These are phyloP conservation scores for Rhamnella rubrinervis DNA, from an alignment of 331 rosid species.

Conservation along the genomic window DNA sequence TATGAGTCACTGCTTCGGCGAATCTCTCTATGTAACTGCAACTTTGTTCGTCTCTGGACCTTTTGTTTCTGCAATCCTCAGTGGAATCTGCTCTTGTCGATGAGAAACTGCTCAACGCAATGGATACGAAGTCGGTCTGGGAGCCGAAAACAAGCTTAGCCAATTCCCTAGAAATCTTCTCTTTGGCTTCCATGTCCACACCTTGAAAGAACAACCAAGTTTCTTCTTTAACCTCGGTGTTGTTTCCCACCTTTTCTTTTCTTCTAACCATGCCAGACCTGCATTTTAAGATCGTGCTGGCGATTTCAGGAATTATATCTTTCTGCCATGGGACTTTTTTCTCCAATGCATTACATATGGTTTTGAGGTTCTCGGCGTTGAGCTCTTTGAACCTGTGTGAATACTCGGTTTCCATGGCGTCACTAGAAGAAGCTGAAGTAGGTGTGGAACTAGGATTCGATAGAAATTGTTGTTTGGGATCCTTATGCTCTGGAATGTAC, in stretches of 20 bases:
- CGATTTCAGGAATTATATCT: conserved; percentile 64
- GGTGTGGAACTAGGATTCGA: conserved; percentile 59
- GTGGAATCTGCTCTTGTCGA: conserved; percentile 80
- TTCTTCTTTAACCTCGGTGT: conserved; percentile 54
- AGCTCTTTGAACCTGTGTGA: conserved; percentile 57
- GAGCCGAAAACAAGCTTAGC: conserved; percentile 78
- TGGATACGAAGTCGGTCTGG: conserved; percentile 43
- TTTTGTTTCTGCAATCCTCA: conserved; percentile 69
- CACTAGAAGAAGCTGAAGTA: conserved; percentile 64
- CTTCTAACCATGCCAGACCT: conserved; percentile 68
- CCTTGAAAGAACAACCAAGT: conserved; percentile 96
- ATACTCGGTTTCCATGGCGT: conserved; percentile 64
- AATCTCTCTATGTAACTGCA: conserved; percentile 69
- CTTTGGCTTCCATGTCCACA: conserved; percentile 63
- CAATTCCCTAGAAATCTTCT: conserved; percentile 70
- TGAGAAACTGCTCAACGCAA: conserved; percentile 67
- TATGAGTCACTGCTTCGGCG: conserved; percentile 48
- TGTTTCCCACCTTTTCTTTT: conserved; percentile 41
- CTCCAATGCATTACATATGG: conserved; percentile 69
- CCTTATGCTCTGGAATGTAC: conserved; percentile 45
- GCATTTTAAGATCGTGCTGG: conserved; percentile 68
- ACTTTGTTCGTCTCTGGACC: conserved; percentile 76
- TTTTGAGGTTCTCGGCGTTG: conserved; percentile 59
- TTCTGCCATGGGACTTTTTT: conserved; percentile 77
- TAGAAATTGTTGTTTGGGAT: conserved; percentile 34